phyloP scores from a whole-genome alignment of 768 basidiomycete species.

The Dendrothele bispora region DNA sequence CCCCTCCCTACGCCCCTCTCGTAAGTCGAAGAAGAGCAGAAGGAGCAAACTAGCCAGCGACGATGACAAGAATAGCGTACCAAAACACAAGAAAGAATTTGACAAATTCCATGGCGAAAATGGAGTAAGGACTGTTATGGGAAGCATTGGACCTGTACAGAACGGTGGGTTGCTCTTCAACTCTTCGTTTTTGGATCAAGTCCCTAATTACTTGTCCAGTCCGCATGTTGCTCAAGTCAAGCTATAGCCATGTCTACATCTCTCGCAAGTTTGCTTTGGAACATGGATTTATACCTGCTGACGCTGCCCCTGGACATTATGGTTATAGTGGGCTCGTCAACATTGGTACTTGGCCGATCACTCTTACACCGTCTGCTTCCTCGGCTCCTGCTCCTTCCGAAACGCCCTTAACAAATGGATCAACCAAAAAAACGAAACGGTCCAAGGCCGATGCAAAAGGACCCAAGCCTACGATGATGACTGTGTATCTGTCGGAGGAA shows the following conservation, averaged over 20 bases:
- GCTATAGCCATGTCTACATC: slow-evolving; percentile 93
- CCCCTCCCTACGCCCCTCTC: slow-evolving; percentile 31
- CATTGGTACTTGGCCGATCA: slow-evolving; percentile 87
- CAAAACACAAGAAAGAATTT: slow-evolving; percentile 73
- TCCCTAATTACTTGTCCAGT: slow-evolving; percentile 41
- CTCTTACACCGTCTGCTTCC: slow-evolving; percentile 43
- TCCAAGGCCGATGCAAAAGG: slow-evolving; percentile 9
- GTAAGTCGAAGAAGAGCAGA: slow-evolving; percentile 40
- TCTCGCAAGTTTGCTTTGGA: slow-evolving; percentile 89
- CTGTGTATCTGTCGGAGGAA: slow-evolving; percentile 91
- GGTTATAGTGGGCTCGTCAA: slow-evolving; percentile 91
- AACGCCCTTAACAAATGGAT: neutral
- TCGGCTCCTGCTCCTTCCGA: neutral
- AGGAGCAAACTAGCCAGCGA: slow-evolving; percentile 21
- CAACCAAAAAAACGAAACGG: neutral
- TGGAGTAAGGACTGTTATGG: slow-evolving; percentile 90
- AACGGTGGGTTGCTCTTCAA: slow-evolving; percentile 61
- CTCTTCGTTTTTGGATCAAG: neutral
- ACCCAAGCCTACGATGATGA: slow-evolving; percentile 43
- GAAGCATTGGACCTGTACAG: slow-evolving; percentile 87
- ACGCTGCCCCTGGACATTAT: slow-evolving; percentile 86
- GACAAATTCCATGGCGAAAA: slow-evolving; percentile 87
- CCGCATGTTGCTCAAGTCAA: slow-evolving; percentile 90
- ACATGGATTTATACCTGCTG: slow-evolving; percentile 84
- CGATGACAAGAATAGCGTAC: slow-evolving; percentile 48